These are phyloP conservation scores for Penicillium concentricum DNA, from an alignment of 2,329 filamentous ascomycete genomes.

Conservation along the genomic window DNA sequence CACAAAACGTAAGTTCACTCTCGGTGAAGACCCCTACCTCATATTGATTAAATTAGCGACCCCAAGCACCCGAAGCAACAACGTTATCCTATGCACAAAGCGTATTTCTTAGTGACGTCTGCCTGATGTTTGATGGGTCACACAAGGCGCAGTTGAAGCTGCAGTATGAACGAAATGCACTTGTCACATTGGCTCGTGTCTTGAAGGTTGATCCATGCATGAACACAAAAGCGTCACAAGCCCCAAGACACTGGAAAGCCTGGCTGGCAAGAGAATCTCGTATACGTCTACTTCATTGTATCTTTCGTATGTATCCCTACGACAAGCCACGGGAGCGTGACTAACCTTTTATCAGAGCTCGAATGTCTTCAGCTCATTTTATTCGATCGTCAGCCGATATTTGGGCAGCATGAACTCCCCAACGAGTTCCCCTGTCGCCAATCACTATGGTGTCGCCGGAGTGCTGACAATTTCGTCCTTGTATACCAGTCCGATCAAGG, in stretches of 20 bases:
- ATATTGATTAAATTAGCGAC: background rate
- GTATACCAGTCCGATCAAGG: background rate
- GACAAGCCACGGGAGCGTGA: background rate
- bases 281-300: background rate
- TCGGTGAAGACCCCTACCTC: background rate
- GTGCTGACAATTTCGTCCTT: background rate
- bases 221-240: background rate
- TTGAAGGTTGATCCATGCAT: slow-evolving; percentile 1
- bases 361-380: slow-evolving; percentile 2
- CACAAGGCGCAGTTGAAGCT: background rate
- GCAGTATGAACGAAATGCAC: slow-evolving; percentile 2
- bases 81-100: background rate
- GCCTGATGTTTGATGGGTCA: background rate
- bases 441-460: slow-evolving; percentile 1
- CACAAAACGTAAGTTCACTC: background rate
- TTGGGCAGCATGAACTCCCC: background rate
- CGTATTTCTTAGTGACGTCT: background rate
- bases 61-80: slow-evolving; percentile 1
- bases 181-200: background rate
- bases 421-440: background rate
- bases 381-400: background rate
- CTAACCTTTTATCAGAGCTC: background rate
- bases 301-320: background rate
- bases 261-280: slow-evolving; percentile 4
- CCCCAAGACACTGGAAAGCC: background rate